phyloP scores from a whole-genome alignment of 202 grass and related monocot genomes.

The Schoenoplectus triqueter region DNA sequence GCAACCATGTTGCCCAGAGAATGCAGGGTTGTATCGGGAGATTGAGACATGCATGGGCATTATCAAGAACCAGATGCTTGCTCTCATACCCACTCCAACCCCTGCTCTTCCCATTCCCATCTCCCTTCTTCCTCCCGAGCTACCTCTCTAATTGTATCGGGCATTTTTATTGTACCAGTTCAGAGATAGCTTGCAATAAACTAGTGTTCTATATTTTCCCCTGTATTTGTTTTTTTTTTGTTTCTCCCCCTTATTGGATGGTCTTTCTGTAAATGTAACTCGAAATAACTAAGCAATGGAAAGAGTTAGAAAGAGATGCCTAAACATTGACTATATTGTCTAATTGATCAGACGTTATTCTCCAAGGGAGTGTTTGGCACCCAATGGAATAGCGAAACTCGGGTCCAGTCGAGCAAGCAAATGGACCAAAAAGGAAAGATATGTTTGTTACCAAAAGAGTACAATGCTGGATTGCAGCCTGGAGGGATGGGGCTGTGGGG shows the following conservation, averaged over 20 bases:
- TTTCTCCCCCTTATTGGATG: background rate
- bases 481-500: too few relatives aligned
- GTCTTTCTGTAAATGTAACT: conserved; percentile 35
- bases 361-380: too few relatives aligned
- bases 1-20: conserved; percentile 76
- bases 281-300: background rate
- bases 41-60: conserved; percentile 92
- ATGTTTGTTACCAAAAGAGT: too few relatives aligned
- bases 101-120: conserved; percentile 34
- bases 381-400: too few relatives aligned
- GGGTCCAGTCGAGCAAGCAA: background rate
- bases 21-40: conserved; percentile 71
- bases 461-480: too few relatives aligned
- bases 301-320: conserved; percentile 13
- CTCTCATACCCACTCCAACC: conserved; percentile 65
- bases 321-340: conserved; percentile 16
- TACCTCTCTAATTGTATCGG: background rate
- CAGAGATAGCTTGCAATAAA: conserved; percentile 16
- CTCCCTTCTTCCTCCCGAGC: conserved; percentile 22
- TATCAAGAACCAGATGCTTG: conserved; percentile 95
- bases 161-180: background rate
- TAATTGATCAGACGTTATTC: background rate
- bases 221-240: conserved; percentile 16
- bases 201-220: background rate
- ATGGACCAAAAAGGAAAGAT: too few relatives aligned